Base-by-base conservation (phyloP, 1,284 basidiomycete species). In the Ustilago sp. region DNA sequence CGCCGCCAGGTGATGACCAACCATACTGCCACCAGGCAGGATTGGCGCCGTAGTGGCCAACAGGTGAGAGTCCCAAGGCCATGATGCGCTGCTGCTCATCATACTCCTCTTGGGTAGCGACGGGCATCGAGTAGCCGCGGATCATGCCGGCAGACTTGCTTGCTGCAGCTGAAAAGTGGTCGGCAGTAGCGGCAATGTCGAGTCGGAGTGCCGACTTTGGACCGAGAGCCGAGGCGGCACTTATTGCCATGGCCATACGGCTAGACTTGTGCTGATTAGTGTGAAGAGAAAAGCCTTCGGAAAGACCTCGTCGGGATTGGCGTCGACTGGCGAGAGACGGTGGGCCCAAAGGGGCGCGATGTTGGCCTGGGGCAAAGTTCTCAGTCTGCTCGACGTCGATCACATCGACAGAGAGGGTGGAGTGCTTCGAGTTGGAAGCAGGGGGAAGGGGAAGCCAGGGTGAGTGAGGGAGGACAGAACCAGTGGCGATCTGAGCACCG, bases 71-170 rank as follows among this genome's bases (percentile, higher is more conserved):
- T 35, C 72, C 76, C 23, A 75, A 63, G 1, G 72, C 77, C 74
- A 79, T 73, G 60, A 79, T 66, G 57, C 74, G 69, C 45, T 73
- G 75, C 48, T 80, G 79, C 34, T 72, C 75, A 47, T 83, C 80
- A 54, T 72, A 64, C 54, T 83, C 81, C 19, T 54, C 59, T 59
- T 83, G 81, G 2, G 81, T 83, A 13, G 81, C 78, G 34, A 81
- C 81, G 32, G 81, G 81, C 41, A 81, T 59, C 31, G 81, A 83
- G 59, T 81, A 83, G 65, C 81, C 80, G 52, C 75, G 63, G 39
- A 77, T 70, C 75, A 77, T 77, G 31, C 70, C 75, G 15, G 75
- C 75, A 2, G 75, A 69, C 38, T 51, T 63, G 62, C 59, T 34
- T 7, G 57, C 58, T 12, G 52, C 57, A 9, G 56, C 55, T 41